phyloP scores from a whole-genome alignment of 2,329 filamentous ascomycete species.

The Westerdykella sp. region DNA sequence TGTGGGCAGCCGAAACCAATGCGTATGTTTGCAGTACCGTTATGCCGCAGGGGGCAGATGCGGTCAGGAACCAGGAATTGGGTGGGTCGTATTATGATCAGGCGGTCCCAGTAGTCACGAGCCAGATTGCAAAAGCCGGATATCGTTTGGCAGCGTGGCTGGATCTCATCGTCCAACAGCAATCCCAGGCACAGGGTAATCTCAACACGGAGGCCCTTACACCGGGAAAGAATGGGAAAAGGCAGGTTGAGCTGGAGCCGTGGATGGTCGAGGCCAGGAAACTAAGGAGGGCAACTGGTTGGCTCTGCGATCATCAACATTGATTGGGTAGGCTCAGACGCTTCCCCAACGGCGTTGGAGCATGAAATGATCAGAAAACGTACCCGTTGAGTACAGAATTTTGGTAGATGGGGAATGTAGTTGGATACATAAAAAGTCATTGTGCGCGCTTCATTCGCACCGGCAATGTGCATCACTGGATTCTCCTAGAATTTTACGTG shows the following conservation, averaged over 20 bases:
- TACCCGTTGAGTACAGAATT: too few relatives aligned
- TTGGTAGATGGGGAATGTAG: too few relatives aligned
- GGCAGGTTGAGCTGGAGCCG: conserved; percentile 64
- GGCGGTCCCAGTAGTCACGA: conserved; percentile 36
- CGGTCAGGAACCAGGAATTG: conserved; percentile 35
- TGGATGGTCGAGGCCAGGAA: conserved; percentile 66
- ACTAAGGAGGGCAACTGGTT: conserved; percentile 55
- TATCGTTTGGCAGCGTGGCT: conserved; percentile 29
- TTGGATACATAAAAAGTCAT: too few relatives aligned
- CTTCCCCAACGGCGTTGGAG: too few relatives aligned
- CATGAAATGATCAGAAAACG: too few relatives aligned
- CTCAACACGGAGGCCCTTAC: too few relatives aligned
- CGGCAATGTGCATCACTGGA: too few relatives aligned
- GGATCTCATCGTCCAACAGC: conserved; percentile 18
- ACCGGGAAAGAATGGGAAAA: conserved; percentile 23
- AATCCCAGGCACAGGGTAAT: background rate
- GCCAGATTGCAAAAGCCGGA: conserved; percentile 41
- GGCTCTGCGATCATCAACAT: too few relatives aligned
- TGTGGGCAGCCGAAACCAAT: conserved; percentile 42
- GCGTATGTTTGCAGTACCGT: conserved; percentile 39
- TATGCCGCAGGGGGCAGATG: conserved; percentile 34
- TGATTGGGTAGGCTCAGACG: too few relatives aligned
- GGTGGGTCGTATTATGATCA: conserved; percentile 32
- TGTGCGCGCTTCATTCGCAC: too few relatives aligned
- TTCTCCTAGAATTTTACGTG: too few relatives aligned